Conservation (phyloP, 1,139 yeast genomes). For the Insectozyma bohioensis region DNA sequence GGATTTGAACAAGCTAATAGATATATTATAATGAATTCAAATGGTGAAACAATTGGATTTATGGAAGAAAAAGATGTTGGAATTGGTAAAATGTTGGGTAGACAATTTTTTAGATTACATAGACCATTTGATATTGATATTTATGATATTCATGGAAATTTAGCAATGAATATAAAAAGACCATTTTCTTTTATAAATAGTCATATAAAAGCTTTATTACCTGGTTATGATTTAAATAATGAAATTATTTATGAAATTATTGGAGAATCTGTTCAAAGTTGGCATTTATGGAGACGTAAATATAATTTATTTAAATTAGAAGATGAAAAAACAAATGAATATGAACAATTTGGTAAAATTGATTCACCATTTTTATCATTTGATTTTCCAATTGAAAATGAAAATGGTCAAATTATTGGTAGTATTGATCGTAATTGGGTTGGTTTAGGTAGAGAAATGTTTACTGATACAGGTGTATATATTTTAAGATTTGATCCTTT, state of each 20-base stretch:
- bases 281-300: slow-evolving; percentile 92
- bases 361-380: slow-evolving; percentile 87
- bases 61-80: slow-evolving; percentile 82
- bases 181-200: slow-evolving; percentile 89
- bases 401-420: slow-evolving; percentile 58
- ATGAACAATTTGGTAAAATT: slow-evolving; percentile 75
- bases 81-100: slow-evolving; percentile 61
- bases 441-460: slow-evolving; percentile 87
- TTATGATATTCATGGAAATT: slow-evolving; percentile 67
- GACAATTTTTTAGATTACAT: slow-evolving; percentile 81
- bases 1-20: slow-evolving; percentile 92
- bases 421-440: slow-evolving; percentile 93
- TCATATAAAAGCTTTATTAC: slow-evolving; percentile 72
- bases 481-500: slow-evolving; percentile 79
- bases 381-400: slow-evolving; percentile 75
- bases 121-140: slow-evolving; percentile 86
- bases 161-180: slow-evolving; percentile 67
- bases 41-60: slow-evolving; percentile 75
- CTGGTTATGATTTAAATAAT: slow-evolving; percentile 45
- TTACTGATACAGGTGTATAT: slow-evolving; percentile 94
- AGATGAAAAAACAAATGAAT: slow-evolving; percentile 46
- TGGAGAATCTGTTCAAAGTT: slow-evolving; percentile 87
- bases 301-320: slow-evolving; percentile 71
- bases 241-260: slow-evolving; percentile 48
- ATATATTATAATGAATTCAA: slow-evolving; percentile 70